These are phyloP conservation scores for Trichoderma sp. DNA, from an alignment of 2,329 filamentous ascomycete genomes.

Conservation along the genomic window DNA sequence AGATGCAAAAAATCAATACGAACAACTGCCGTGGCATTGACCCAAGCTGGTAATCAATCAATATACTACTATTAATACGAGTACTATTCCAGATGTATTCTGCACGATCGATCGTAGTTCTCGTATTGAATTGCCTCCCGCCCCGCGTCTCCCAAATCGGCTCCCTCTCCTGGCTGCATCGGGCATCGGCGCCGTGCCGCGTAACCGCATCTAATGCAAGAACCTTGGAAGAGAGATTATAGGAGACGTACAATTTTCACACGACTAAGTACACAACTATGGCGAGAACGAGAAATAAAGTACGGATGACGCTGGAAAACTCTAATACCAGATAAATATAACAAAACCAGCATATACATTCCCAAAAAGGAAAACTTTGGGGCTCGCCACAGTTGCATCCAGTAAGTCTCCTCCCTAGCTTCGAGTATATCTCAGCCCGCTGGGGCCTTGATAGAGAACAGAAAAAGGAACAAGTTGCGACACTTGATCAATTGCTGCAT, in stretches of 20 bases:
- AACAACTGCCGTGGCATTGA: neutral
- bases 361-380: neutral
- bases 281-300: neutral
- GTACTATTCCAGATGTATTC: neutral
- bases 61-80: neutral
- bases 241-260: neutral
- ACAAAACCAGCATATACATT: neutral
- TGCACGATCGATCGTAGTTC: neutral
- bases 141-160: neutral
- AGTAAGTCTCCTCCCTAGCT: neutral
- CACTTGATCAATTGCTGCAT: neutral
- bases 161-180: neutral
- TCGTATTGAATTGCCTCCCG: neutral
- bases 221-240: neutral
- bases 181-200: neutral
- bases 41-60: neutral
- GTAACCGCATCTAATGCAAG: neutral
- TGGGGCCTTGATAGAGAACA: neutral
- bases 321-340: neutral
- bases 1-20: neutral
- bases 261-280: neutral
- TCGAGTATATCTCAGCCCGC: neutral
- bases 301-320: neutral
- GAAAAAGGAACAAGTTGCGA: neutral
- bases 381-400: neutral